Conservation (phyloP, 805 yeast species). For the Cyberlindnera mycetangii region DNA sequence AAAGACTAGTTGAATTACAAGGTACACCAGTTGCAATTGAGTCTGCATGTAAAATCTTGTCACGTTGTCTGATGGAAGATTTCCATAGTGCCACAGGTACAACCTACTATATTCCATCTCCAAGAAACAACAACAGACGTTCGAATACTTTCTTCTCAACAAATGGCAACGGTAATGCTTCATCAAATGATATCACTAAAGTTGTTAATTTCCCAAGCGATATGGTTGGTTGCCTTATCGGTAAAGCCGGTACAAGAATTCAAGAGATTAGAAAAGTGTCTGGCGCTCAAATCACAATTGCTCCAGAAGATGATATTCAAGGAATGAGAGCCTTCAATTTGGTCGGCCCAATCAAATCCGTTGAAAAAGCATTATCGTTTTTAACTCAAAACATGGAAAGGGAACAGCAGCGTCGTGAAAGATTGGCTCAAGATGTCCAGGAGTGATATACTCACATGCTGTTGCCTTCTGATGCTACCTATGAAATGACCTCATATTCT, state of each 20-base stretch:
- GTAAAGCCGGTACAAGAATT: slow-evolving; percentile 80
- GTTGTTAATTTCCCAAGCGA: slow-evolving; percentile 66
- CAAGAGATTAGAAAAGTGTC: slow-evolving; percentile 78
- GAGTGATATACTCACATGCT: slow-evolving; percentile 5
- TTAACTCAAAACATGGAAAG: slow-evolving; percentile 56
- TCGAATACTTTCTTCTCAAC: neutral
- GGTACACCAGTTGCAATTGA: slow-evolving; percentile 67
- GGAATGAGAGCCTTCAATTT: slow-evolving; percentile 70
- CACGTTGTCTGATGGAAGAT: slow-evolving; percentile 74
- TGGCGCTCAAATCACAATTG: slow-evolving; percentile 76
- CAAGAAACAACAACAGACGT: slow-evolving; percentile 12
- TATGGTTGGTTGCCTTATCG: slow-evolving; percentile 87
- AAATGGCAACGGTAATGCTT: slow-evolving; percentile 4
- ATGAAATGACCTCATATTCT: too few relatives aligned
- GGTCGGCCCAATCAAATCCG: slow-evolving; percentile 47
- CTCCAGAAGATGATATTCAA: slow-evolving; percentile 61
- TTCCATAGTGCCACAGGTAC: slow-evolving; percentile 65
- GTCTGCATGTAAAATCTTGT: slow-evolving; percentile 52
- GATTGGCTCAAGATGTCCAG: slow-evolving; percentile 20
- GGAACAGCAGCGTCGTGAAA: slow-evolving; percentile 50
- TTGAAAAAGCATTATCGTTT: slow-evolving; percentile 57
- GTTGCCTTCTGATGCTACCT: neutral
- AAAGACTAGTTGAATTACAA: slow-evolving; percentile 83
- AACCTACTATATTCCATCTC: slow-evolving; percentile 44
- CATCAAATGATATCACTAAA: slow-evolving; percentile 30